Base-by-base conservation (phyloP, 2,329 filamentous ascomycete genomes). In the Ascochyta lentis region DNA sequence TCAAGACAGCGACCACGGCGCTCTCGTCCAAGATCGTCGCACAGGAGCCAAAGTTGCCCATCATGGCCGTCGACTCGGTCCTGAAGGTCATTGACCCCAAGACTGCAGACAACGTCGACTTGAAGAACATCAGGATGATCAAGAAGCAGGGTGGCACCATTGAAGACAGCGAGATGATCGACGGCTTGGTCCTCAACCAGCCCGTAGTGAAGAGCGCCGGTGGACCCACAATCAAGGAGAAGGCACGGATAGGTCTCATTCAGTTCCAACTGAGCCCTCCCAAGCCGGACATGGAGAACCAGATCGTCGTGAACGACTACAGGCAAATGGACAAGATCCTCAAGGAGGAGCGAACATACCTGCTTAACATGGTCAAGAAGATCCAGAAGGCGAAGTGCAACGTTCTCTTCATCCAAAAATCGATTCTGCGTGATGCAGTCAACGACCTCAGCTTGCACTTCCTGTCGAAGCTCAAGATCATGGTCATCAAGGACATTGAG, bases 341-440 rank as follows among this genome's bases (percentile, higher is more conserved):
- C 68, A 99, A 99, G 81, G 95, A 99, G 81, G 95, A 99, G 83
- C 91, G 95, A 66, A 91, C 95, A 67, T 99, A 99, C 79, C 86
- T 99, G 63, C 86, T 99, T 56, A 98, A 98, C 83, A 91, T 99
- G 87, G 93, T 96, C 75, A 98, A 99, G 86, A 99, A 98, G 85
- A 99, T 99, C 79, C 97, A 98, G 82, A 99, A 98, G 85, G 93
- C 95, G 66, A 99, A 98, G 83, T 99, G 95, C 82, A 99, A 99
- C 71, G 95, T 99, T 39, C 87, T 98, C 40, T 84, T 99, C 66
- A 98, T 99, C 68, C 95, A 99, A 75, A 99, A 99, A 81, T 98
- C 94, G 13, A 99, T 99, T 68, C 87, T 99, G 56, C 89, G 95
- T 68, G 95, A 99, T 72, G 95, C 95, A 33, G 93, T 99, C 76